Conservation (phyloP, 208 protist species). For the Trypanosoma scelopori region DNA sequence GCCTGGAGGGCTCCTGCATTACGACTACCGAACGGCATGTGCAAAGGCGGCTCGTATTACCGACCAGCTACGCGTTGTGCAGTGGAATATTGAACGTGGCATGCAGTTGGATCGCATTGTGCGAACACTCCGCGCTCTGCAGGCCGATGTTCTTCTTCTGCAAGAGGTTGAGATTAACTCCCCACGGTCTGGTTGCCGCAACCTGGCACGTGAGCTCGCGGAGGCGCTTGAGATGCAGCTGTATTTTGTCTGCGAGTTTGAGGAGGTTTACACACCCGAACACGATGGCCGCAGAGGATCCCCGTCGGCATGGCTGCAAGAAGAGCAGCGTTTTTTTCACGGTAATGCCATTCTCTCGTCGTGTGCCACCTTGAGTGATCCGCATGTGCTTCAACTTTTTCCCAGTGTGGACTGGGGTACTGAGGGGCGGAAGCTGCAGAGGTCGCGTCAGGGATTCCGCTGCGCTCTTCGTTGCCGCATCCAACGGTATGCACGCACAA, state of each 20-base stretch:
- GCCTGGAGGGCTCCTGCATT: constrained; percentile 56
- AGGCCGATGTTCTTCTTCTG: constrained; percentile 73
- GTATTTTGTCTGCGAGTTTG: constrained; percentile 81
- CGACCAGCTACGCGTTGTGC: constrained; percentile 53
- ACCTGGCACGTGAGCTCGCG: constrained; percentile 62
- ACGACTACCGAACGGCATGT: constrained; percentile 50
- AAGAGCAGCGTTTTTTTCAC: constrained; percentile 55
- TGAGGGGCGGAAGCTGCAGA: constrained; percentile 30
- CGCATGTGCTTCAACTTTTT: constrained; percentile 44
- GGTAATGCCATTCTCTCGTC: constrained; percentile 76
- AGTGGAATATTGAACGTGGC: constrained; percentile 90
- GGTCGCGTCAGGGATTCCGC: constrained; percentile 65
- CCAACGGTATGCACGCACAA: constrained; percentile 32
- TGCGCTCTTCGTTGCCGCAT: constrained; percentile 50
- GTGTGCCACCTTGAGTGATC: constrained; percentile 34
- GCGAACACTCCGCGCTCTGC: constrained; percentile 34
- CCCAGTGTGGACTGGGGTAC: constrained; percentile 58
- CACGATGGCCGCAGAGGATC: constrained; percentile 14
- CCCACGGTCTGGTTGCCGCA: constrained; percentile 55
- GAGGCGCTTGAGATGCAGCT: constrained; percentile 52
- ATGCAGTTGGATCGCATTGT: constrained; percentile 60
- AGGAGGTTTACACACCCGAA: constrained; percentile 54
- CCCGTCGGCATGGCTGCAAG: background rate
- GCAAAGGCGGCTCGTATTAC: constrained; percentile 31
- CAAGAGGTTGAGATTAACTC: constrained; percentile 86